These are phyloP conservation scores for Sporothrix inflata DNA, from an alignment of 2,329 filamentous ascomycete genomes.

Conservation along the genomic window DNA sequence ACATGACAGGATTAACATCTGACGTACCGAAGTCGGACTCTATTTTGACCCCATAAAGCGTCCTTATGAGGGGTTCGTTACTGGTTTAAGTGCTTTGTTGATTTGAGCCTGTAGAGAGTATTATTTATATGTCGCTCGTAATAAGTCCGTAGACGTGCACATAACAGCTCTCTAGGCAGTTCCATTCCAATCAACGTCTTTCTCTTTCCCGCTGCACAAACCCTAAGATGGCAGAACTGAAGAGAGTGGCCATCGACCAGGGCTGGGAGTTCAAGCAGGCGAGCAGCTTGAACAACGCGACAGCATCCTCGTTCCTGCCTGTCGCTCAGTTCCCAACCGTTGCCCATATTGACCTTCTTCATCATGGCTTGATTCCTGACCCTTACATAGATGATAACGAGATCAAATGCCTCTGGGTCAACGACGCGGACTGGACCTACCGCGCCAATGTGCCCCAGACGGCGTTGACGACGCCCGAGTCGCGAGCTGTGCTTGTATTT, in stretches of 20 bases:
- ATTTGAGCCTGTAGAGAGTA: background rate
- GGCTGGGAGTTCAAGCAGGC: background rate
- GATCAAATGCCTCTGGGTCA: slow-evolving; percentile 62
- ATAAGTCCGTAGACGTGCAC: background rate
- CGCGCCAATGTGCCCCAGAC: slow-evolving; percentile 43
- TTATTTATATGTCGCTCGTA: background rate
- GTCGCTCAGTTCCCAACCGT: slow-evolving; percentile 39
- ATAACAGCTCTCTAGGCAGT: background rate
- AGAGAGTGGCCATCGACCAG: background rate
- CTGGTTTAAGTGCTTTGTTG: background rate
- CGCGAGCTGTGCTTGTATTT: slow-evolving; percentile 57
- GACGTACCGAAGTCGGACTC: background rate
- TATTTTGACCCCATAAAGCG: background rate
- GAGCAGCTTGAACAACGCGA: background rate
- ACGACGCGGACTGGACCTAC: slow-evolving; percentile 65
- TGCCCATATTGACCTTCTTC: slow-evolving; percentile 46
- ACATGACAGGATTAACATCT: background rate
- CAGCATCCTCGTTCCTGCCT: background rate
- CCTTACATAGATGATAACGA: slow-evolving; percentile 67
- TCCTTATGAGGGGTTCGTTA: background rate
- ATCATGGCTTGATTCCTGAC: slow-evolving; percentile 51
- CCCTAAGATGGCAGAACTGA: background rate
- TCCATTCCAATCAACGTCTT: background rate
- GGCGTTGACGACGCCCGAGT: slow-evolving; percentile 15
- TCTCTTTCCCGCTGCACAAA: background rate